Conservation (phyloP, 768 basidiomycete species). For the Antrodiella citrinella region DNA sequence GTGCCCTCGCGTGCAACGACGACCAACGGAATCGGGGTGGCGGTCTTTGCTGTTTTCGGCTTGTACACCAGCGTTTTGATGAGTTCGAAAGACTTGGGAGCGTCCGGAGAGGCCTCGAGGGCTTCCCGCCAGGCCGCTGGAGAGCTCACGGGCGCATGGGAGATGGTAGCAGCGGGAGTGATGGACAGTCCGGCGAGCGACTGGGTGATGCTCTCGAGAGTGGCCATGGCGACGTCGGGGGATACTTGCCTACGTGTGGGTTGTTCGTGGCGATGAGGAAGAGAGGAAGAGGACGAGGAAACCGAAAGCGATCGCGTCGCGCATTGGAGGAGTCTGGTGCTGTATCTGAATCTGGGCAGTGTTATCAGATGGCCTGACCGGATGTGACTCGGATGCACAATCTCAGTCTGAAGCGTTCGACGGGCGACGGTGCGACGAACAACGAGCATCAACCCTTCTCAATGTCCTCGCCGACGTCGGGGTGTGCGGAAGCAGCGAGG, state of each 20-base stretch:
- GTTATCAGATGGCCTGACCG: neutral
- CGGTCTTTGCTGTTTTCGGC: conserved; percentile 90
- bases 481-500: neutral
- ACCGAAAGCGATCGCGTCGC: neutral
- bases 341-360: neutral
- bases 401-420: neutral
- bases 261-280: neutral
- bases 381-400: neutral
- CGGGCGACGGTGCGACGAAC: neutral
- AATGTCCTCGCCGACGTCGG: neutral
- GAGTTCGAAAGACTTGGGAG: conserved; percentile 58
- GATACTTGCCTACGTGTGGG: neutral
- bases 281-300: neutral
- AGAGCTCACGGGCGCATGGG: conserved; percentile 57
- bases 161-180: conserved; percentile 39
- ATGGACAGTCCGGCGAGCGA: conserved; percentile 50
- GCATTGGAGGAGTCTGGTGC: neutral
- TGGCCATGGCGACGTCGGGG: conserved; percentile 22
- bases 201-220: conserved; percentile 25
- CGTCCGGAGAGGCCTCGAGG: conserved; percentile 41
- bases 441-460: neutral
- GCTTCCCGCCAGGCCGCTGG: conserved; percentile 74
- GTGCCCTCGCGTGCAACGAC: conserved; percentile 80
- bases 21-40: conserved; percentile 76
- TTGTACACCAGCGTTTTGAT: conserved; percentile 92